Evolutionary conservation across 805 yeast species (phyloP), one percentile per base, ranked within the genome.

Genomic region (Saccharomycopsis sp.): DNA sequence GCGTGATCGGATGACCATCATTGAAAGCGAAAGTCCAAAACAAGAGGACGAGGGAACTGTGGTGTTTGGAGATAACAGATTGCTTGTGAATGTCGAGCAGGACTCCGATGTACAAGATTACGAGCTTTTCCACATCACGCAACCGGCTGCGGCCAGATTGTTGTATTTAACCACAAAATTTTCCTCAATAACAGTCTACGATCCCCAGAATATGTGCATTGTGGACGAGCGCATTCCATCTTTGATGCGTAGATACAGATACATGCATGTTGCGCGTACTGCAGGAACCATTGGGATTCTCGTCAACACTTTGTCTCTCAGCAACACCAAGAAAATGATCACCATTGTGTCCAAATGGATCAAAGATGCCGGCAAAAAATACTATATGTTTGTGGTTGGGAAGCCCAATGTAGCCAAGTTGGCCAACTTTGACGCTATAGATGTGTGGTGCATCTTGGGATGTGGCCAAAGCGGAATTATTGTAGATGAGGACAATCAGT

Each of bases 321-420:
- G 83, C 44, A 87, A 89, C 66, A 88, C 96, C 3, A 80, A 82
- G 55, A 75, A 69, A n/a, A 72, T 92, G 40, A 75, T 92, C 55
- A 81, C 83, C 56, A 75, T 75, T 37, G 79, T 91, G 5, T 79
- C 82, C 15, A 68, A 73, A 24, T 79, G 86, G 70, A 81, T 94
- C 58, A 79, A 77, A 54, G 76, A 74, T 2, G 91, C 92, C 0
- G 97, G 89, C 1, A 94, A 94, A 71, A 94, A 94, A 67, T 92
- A 89, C 63, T 94, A 94, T 67, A 80, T 90, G 68, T 91, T 94
- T 73, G 98, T 91, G 2, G 98, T 94, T 2, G 99, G 99, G 9
- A 94, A 94, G 70, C 98, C 98, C 8, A 94, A 94, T 67, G 97
- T 94, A 18, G 97, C 99, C 24, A 94, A 94, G 67, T 75, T 94